Evolutionary conservation across 345 rosid genomes (phyloP).

Genomic region (Rhodamnia argentea): DNA sequence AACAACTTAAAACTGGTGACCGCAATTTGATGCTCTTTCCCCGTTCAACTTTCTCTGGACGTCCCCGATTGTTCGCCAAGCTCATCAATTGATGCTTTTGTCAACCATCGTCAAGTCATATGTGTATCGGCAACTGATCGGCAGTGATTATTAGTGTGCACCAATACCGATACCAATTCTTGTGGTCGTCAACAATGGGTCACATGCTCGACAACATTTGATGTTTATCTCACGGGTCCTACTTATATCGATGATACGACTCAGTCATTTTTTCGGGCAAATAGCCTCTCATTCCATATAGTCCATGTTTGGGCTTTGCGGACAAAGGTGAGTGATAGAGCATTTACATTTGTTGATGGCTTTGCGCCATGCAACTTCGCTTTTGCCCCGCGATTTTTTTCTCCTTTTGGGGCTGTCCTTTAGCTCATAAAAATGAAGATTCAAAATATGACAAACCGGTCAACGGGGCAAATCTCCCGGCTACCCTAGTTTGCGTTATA

Average conservation of each 20-base stretch:
- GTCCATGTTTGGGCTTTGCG: no score
- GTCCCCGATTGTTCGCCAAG: no score
- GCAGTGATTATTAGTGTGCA: neutral
- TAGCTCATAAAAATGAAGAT: neutral
- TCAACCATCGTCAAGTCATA: no score
- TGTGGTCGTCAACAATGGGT: neutral
- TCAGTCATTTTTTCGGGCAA: neutral
- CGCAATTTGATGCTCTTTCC: neutral
- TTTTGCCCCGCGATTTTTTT: neutral
- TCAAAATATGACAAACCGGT: neutral
- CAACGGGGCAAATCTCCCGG: neutral
- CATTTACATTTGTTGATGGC: no score
- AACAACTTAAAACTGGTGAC: neutral
- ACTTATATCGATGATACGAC: no score
- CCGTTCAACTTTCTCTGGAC: no score
- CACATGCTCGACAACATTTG: neutral
- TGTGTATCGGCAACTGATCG: neutral
- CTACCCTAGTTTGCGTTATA: neutral
- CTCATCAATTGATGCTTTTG: no score
- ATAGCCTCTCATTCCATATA: neutral
- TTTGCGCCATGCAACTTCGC: neutral
- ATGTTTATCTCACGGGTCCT: neutral
- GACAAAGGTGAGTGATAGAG: no score
- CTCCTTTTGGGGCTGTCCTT: neutral
- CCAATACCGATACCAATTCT: neutral